Evolutionary conservation across 345 rosid species (phyloP), one percentile per base, ranked within the genome.

Genomic region (Eutrema heterophyllum): DNA sequence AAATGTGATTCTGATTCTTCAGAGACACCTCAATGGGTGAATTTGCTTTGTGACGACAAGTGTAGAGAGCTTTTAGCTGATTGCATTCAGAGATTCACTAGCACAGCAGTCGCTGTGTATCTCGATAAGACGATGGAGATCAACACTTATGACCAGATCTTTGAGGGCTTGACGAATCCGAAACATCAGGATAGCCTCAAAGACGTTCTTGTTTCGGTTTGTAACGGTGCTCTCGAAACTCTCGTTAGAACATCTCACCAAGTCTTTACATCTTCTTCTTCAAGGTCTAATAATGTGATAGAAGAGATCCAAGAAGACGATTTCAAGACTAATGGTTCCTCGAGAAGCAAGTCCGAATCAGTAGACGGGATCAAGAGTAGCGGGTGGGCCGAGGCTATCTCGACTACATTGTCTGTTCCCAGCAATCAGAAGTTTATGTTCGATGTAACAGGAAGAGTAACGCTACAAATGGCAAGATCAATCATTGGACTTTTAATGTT

Each of bases 371-470:
- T 66, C 49, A 83, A 64, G 49, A 76, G 57, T 51, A 71, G 70
- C n/a, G 89, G 89, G 30, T 88, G 91, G 92, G 76, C 78, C 8
- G 78, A 72, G 7, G 67, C 72, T 72, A 84, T 91, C 59, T 80
- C 89, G 1, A 80, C 89, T 7, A 85, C 92, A 32, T 73, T 85
- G 79, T 81, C 96, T 1, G 86, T 84, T 67, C 99, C 99, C 0
- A 80, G 86, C 63, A 96, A 96, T 71, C 78, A 85, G 68, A 85
- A 54, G 81, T 87, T 92, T 83, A 85, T 89, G 86, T 84, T 92
- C 36, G 97, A 96, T 75, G 88, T 92, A 75, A 92, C 98, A 2
- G 96, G 99, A 66, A 86, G 95, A 82, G 98, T 90, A 61, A 90
- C 99, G 3, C 71, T 90, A 38, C 92, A 85, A 62, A 87, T 93